Conservation (phyloP, 345 rosid genomes). For the Carallia brachiata region DNA sequence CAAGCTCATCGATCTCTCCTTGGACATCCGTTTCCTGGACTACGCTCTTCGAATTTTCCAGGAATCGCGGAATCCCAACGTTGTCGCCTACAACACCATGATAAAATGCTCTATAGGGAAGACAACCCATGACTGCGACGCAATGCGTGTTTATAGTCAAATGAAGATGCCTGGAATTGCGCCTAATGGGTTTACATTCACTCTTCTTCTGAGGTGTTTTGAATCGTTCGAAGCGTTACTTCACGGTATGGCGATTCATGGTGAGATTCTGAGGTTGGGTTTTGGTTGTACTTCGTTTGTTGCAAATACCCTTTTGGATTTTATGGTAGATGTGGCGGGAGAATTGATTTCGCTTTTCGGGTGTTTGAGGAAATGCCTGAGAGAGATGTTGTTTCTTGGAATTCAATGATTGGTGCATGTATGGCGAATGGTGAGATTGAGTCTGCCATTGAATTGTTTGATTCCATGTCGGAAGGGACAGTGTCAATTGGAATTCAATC, state of each 20-base stretch:
- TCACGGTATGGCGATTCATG: constrained; percentile 22
- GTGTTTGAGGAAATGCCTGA: constrained; percentile 23
- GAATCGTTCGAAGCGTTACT: constrained; percentile 25
- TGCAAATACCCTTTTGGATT: constrained; percentile 28
- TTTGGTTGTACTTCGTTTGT: constrained; percentile 22
- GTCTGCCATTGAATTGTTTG: constrained; percentile 24
- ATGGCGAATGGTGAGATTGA: constrained; percentile 19
- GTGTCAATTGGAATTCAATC: constrained; percentile 25
- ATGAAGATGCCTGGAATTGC: constrained; percentile 28
- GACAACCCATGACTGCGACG: constrained; percentile 13
- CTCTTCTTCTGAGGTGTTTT: constrained; percentile 28
- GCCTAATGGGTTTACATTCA: constrained; percentile 32
- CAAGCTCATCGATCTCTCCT: constrained; percentile 31
- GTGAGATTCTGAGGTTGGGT: constrained; percentile 31
- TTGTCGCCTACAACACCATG: constrained; percentile 26
- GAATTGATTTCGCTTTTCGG: constrained; percentile 13
- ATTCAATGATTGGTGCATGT: constrained; percentile 26
- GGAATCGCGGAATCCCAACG: constrained; percentile 9
- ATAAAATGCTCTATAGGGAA: constrained; percentile 34
- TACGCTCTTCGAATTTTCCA: constrained; percentile 18
- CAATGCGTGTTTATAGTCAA: constrained; percentile 23
- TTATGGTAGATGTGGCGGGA: constrained; percentile 19
- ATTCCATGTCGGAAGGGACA: constrained; percentile 26
- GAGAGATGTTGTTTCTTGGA: constrained; percentile 27
- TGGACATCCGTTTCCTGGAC: constrained; percentile 18